Base-by-base conservation (phyloP, 202 grass and related monocot species). In the Panicum virgatum region DNA sequence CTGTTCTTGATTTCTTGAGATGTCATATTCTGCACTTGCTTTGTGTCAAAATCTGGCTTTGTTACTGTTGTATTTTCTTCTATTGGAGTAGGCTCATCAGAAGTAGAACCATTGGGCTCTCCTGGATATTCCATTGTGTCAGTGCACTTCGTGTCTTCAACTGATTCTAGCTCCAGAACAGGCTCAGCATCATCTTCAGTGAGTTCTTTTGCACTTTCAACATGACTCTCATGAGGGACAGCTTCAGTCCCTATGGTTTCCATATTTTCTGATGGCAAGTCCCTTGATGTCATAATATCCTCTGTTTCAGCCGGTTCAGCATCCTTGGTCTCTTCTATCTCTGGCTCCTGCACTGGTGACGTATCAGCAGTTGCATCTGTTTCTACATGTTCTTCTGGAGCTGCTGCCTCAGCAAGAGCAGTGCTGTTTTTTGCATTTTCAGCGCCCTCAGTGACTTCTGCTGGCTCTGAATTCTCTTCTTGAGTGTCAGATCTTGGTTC, bases 171-270 rank as follows among this genome's bases (percentile, higher is more conserved):
- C 34, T 46, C 76, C 2, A 2, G 18, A 32, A 58, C 48, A 60
- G 38, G 58, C 30, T 86, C 83, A 37, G 8, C 73, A 52, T 23
- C 30, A 25, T 82, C 66, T 85, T 80, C 29, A 7, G 3, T 38
- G 15, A 40, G 39, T 22, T 86, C 84, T 12, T 47, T 74, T 51
- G 48, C 57, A 40, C 37, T 67, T 74, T 29, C 50, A 59, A 30
- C 38, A 44, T 29, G 44, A 52, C 20, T 89, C 12, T 72, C 70
- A 26, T 50, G 20, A 76, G 56, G 47, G 72, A 26, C 29, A 81
- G 39, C 54, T 89, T 81, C 72, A 82, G 71, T 50, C 44, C 45
- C 76, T 69, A 75, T 69, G 43, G 51, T 66, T 80, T 80, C 44
- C 59, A 25, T 52, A 56, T 63, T 50, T 65, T 81, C 87, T 85